phyloP scores from a whole-genome alignment of 139 green algal species.

The Chlamydomonas sphaeroides region DNA sequence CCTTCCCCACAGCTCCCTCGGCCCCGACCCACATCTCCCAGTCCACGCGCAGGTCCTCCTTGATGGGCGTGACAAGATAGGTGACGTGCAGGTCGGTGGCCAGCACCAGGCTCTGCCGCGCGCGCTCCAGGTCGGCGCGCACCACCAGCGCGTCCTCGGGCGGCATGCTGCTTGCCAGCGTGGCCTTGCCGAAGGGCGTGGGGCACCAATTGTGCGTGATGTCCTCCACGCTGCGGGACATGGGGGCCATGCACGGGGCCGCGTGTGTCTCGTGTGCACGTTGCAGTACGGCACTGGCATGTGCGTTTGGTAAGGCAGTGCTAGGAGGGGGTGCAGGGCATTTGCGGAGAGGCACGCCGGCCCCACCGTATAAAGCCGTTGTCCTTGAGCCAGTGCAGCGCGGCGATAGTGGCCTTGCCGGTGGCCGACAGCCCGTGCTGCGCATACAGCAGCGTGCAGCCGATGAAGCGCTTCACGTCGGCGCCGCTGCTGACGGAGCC shows the following conservation, averaged over 20 bases:
- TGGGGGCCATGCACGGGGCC: no score
- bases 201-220: constrained; percentile 47
- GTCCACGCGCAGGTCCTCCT: constrained; percentile 58
- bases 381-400: constrained; percentile 76
- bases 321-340: no score
- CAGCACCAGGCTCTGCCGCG: constrained; percentile 71
- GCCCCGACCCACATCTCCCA: constrained; percentile 47
- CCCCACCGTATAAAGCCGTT: constrained; percentile 62
- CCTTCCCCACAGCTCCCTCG: not conserved
- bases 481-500: constrained; percentile 63
- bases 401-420: constrained; percentile 49
- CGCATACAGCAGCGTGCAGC: constrained; percentile 78
- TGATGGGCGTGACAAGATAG: constrained; percentile 82
- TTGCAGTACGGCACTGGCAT: no score
- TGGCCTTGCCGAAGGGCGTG: constrained; percentile 75
- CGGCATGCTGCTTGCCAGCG: constrained; percentile 63
- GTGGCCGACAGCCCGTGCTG: constrained; percentile 57
- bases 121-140: constrained; percentile 72
- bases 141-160: constrained; percentile 70
- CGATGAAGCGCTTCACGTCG: constrained; percentile 80
- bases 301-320: no score
- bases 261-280: no score
- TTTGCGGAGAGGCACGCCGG: no score
- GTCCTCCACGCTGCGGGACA: constrained; percentile 18
- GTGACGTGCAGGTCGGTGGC: constrained; percentile 88